Percentiles rank a stretch among this genome's conserved stretches.
Conservation (phyloP, 495 filamentous ascomycete species). For the Hyaloscypha variabilis region DNA sequence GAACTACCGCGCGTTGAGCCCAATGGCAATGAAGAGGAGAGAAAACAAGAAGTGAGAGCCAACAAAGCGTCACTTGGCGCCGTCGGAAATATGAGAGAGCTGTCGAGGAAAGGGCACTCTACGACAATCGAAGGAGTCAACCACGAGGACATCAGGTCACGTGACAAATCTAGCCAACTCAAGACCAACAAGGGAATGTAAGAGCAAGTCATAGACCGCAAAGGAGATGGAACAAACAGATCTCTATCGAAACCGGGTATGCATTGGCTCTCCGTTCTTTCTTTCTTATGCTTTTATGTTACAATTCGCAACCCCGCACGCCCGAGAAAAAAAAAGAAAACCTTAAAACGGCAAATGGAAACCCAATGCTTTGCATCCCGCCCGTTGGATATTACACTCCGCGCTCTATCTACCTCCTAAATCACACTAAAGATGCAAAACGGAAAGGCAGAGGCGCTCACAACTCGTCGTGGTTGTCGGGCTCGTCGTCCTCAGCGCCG, state of each 20-base stretch:
- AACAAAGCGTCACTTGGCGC: too few species aligned
- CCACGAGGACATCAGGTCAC: too few species aligned
- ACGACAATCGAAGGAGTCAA: too few species aligned
- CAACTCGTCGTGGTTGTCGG: constrained; percentile 84
- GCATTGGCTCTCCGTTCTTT: constrained; percentile 16
- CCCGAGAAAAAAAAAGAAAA: background rate
- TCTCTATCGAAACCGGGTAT: constrained; percentile 20
- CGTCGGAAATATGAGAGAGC: too few species aligned
- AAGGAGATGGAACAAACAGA: background rate
- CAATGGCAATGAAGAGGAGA: too few species aligned
- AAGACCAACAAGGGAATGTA: background rate
- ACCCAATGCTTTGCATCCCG: background rate
- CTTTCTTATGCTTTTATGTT: constrained; percentile 18
- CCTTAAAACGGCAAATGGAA: background rate
- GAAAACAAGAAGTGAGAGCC: too few species aligned
- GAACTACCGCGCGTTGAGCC: too few species aligned
- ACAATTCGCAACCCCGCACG: constrained; percentile 3
- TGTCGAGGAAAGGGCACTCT: too few species aligned
- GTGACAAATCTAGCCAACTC: background rate
- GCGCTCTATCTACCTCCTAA: background rate
- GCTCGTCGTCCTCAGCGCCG: constrained; percentile 73
- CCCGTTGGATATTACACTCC: background rate
- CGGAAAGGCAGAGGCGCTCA: constrained; percentile 45
- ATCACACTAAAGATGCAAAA: background rate
- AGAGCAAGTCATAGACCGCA: background rate